Evolutionary conservation across 2,329 filamentous ascomycete species (phyloP).

Genomic region (Xylaria polymorpha): DNA sequence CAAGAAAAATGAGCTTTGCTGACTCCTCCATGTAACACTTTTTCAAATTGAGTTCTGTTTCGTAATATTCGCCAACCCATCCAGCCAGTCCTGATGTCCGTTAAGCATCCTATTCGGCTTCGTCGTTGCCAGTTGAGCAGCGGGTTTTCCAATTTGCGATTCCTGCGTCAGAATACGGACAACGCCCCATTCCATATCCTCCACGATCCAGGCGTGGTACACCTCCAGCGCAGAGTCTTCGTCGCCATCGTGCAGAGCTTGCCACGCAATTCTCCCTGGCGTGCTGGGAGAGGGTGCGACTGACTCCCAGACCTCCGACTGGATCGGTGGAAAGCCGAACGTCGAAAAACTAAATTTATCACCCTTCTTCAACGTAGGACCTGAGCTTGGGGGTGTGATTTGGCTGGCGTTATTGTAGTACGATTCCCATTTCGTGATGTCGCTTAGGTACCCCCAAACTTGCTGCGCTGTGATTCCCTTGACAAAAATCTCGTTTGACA

Average conservation of each 20-base stretch:
- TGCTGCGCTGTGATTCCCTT: slow-evolving; percentile 45
- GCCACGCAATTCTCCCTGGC: slow-evolving; percentile 46
- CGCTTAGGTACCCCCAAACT: slow-evolving; percentile 45
- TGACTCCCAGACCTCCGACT: slow-evolving; percentile 44
- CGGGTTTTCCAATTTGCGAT: slow-evolving; percentile 47
- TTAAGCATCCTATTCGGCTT: slow-evolving; percentile 47
- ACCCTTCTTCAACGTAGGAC: slow-evolving; percentile 41
- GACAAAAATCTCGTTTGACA: slow-evolving; percentile 48
- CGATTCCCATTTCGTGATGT: slow-evolving; percentile 46
- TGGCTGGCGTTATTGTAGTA: slow-evolving; percentile 46
- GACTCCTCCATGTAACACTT: neutral
- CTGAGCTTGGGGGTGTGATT: slow-evolving; percentile 42
- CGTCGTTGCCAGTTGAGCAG: slow-evolving; percentile 35
- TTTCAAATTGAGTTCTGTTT: neutral
- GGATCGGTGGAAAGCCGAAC: slow-evolving; percentile 47
- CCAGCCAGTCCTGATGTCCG: slow-evolving; percentile 49
- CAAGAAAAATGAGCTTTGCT: neutral
- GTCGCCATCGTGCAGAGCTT: slow-evolving; percentile 35
- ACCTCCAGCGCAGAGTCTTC: slow-evolving; percentile 37
- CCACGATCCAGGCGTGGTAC: slow-evolving; percentile 49
- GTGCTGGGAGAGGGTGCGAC: slow-evolving; percentile 34
- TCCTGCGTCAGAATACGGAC: slow-evolving; percentile 49
- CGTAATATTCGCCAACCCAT: slow-evolving; percentile 38
- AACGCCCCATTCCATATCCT: slow-evolving; percentile 45
- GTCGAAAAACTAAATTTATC: slow-evolving; percentile 48